These are phyloP conservation scores for Leucogyrophana mollusca DNA, from an alignment of 768 basidiomycete species.

Conservation along the genomic window DNA sequence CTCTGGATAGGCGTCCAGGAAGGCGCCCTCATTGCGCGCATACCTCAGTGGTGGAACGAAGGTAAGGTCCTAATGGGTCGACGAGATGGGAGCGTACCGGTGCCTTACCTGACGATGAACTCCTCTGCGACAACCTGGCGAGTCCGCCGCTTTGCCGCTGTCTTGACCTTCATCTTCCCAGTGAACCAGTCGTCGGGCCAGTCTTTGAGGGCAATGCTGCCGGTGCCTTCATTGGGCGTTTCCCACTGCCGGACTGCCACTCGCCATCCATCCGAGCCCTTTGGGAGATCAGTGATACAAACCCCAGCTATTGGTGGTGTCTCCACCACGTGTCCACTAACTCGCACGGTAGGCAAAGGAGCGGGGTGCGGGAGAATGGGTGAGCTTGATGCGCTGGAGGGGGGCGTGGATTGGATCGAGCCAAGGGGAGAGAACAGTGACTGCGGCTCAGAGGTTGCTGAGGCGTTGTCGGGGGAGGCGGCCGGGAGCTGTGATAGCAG, in stretches of 20 bases:
- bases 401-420: too few relatives aligned
- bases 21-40: too few relatives aligned
- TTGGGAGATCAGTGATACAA: constrained; percentile 17
- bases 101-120: constrained; percentile 3
- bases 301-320: constrained; percentile 12
- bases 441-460: too few relatives aligned
- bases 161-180: constrained; percentile 14
- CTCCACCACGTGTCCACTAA: too few relatives aligned
- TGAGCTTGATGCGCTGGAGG: too few relatives aligned
- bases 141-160: constrained; percentile 16
- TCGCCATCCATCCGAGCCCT: constrained; percentile 19
- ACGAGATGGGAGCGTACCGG: constrained; percentile 47
- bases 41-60: too few relatives aligned
- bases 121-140: constrained; percentile 20
- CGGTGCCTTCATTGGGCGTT: constrained; percentile 15
- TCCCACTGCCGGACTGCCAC: constrained; percentile 28
- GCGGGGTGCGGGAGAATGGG: too few relatives aligned
- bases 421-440: too few relatives aligned
- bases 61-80: constrained; percentile 11
- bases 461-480: too few relatives aligned
- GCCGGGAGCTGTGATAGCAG: too few relatives aligned
- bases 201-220: constrained; percentile 21
- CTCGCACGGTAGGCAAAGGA: too few relatives aligned
- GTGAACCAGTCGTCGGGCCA: constrained; percentile 28
- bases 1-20: too few relatives aligned